phyloP scores from a whole-genome alignment of 371 early-diverging fungal genomes.

The Aphelidium insulamus region DNA sequence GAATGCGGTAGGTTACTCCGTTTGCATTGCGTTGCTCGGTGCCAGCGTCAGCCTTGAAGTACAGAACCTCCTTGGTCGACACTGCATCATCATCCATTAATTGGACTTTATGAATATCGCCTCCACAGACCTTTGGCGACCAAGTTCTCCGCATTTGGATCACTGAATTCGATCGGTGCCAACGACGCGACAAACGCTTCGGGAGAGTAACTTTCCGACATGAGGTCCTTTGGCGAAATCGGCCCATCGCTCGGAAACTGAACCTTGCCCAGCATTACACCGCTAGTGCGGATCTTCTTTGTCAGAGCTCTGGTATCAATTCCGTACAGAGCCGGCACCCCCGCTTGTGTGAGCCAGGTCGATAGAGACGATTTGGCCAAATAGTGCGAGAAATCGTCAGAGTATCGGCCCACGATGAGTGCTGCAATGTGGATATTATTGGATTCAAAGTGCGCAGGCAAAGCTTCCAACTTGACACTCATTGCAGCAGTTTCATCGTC shows the following conservation, averaged over 20 bases:
- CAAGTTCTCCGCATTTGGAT: conserved; percentile 74
- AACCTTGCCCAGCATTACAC: conserved; percentile 66
- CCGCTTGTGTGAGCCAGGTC: conserved; percentile 65
- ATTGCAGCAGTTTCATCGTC: conserved; percentile 36
- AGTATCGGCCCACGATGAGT: conserved; percentile 71
- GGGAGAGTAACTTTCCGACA: too few species aligned
- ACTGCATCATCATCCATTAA: conserved; percentile 15
- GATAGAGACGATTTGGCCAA: conserved; percentile 63
- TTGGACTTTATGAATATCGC: background rate
- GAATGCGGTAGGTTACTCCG: conserved; percentile 55
- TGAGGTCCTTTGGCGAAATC: too few species aligned
- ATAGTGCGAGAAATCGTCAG: conserved; percentile 72
- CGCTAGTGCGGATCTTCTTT: conserved; percentile 74
- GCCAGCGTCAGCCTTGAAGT: conserved; percentile 32
- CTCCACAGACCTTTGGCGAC: conserved; percentile 43
- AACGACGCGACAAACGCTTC: too few species aligned
- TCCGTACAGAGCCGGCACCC: conserved; percentile 74
- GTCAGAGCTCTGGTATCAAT: conserved; percentile 85
- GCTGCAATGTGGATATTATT: conserved; percentile 71
- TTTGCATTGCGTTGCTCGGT: conserved; percentile 33
- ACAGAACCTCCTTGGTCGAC: conserved; percentile 49
- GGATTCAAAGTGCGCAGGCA: conserved; percentile 79
- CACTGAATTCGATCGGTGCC: conserved; percentile 45
- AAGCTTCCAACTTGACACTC: conserved; percentile 48
- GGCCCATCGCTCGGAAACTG: conserved; percentile 33